Base-by-base conservation (phyloP, 225 moss, liverwort and hornwort genomes). In the Anthoceros angustus region DNA sequence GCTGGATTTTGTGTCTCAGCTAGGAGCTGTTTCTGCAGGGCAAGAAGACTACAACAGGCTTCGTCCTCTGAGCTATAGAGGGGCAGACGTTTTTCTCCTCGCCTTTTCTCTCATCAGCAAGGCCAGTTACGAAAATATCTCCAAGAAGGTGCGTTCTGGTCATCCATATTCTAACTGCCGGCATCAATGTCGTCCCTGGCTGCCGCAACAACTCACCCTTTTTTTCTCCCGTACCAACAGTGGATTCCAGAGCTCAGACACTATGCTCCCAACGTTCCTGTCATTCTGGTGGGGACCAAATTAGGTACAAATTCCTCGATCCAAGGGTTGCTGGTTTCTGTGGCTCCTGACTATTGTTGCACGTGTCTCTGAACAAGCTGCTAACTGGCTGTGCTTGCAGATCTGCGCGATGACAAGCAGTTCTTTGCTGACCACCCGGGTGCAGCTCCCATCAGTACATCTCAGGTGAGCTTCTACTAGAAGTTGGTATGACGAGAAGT, bases 241-340 rank as follows among this genome's bases (percentile, higher is more conserved):
- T 98, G 98, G 98, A 98, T 98, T 42, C 98, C 98, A 8, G 98
- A 98, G 79, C 80, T 98, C 66, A 92, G 98, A 87, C 98, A 98
- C 78, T 98, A 98, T 66, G 98, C 98, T 15, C 98, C 92, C 62
- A 79, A 82, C 12, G 98, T 98, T 65, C 98, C 98, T 70, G 89
- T 98, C 75, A 98, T 98, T 42, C 89, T 98, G 20, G 98, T 98
- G 63, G 98, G 98, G 61, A 98, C 98, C 26, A 98, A 98, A 76
- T 84, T 98, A 83, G 98, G 98, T 98, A 63, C 12, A 45, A 18
- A 0, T 62, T 41, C 11, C 12, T 3, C 42, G 46, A 0, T n/a
- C 32, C 32, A 4, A 32, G 26, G 5, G 42, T 25, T 55, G n/a
- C 25, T 55, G 11, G 25, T 68, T 10, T 23, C 25, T 7, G 12